Evolutionary conservation across 2,329 filamentous ascomycete species (phyloP), one percentile per base, ranked within the genome.

Genomic region (Trichoderma arundinaceum): DNA sequence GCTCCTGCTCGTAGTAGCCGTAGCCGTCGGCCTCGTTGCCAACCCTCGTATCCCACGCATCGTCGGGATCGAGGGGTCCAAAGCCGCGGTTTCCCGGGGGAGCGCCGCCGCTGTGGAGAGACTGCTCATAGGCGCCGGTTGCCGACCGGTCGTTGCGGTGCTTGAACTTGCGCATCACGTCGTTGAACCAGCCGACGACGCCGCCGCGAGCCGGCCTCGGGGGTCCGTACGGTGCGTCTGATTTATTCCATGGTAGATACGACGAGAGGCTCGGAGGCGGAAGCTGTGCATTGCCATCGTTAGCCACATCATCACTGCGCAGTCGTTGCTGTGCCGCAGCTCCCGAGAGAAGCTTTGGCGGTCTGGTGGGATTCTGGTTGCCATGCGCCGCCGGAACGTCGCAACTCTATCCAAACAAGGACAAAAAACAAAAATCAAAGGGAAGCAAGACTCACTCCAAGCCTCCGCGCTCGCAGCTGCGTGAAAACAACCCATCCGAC

Each of bases 41-140:
- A 4, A 96, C 91, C 67, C 91, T 83, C 69, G 91, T 79, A 78
- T 95, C 92, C 92, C 92, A 96, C 1, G 92, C 91, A 73, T 94
- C 91, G 74, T 96, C 92, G 1, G 91, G 91, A 73, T 95, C 92
- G 52, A 92, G 83, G 4, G 88, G 82, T 1, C 88, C 87, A 75
- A 90, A 89, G 22, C 87, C 87, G 62, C 85, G 78, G 63, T 83
- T 81, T 64, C 81, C 79, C 79, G 39, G 76, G 69, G 19, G 72
- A 73, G 76, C 77, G 66, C 76, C 78, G 58, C 76, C 77, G 66
- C 76, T 78, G 49, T 77, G 76, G 7, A 79, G 74, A 5, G 84
- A 79, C 71, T 92, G 79, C 72, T 93, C 91, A 80, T 92, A 93
- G 53, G 89, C 89, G 69, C 90, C 91, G 1, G 84, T 81, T 0